These are phyloP conservation scores for Nannizziopsis barbatae DNA, from an alignment of 2,329 filamentous ascomycete species.

Conservation along the genomic window DNA sequence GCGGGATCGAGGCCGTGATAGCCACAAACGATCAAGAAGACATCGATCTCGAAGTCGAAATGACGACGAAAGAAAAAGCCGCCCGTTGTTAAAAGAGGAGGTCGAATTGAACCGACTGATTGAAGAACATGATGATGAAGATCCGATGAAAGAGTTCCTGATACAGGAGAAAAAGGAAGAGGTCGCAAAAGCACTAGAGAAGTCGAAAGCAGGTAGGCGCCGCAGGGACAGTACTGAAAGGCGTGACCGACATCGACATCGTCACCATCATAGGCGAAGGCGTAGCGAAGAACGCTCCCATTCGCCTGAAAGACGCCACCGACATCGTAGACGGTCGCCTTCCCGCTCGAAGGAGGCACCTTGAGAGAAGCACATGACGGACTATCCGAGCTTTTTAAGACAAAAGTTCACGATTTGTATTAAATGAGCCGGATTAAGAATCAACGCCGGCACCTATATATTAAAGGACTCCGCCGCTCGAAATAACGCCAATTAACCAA, in stretches of 20 bases:
- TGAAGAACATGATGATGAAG: slow-evolving; percentile 78
- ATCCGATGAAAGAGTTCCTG: slow-evolving; percentile 90
- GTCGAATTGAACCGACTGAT: slow-evolving; percentile 64
- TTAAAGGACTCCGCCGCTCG: slow-evolving; percentile 9
- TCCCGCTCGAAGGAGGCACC: slow-evolving; percentile 12
- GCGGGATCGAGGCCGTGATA: slow-evolving; percentile 2
- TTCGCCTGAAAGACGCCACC: slow-evolving; percentile 22
- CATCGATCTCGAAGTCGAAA: slow-evolving; percentile 32
- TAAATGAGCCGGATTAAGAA: too few species aligned
- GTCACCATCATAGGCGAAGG: slow-evolving; percentile 34
- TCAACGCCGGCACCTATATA: slow-evolving; percentile 22
- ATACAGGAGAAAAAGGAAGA: slow-evolving; percentile 88
- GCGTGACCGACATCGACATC: slow-evolving; percentile 35
- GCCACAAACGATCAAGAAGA: slow-evolving; percentile 17
- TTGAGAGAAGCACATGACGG: slow-evolving; percentile 8
- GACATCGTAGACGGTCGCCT: slow-evolving; percentile 22
- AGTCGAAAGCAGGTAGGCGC: slow-evolving; percentile 25
- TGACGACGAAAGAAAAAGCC: slow-evolving; percentile 39
- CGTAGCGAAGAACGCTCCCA: slow-evolving; percentile 24
- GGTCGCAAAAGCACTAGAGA: slow-evolving; percentile 57
- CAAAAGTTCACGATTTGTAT: too few species aligned
- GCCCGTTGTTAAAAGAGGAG: slow-evolving; percentile 69
- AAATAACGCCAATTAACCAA: too few species aligned
- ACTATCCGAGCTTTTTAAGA: too few species aligned
- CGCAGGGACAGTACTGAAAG: slow-evolving; percentile 29